phyloP scores from a whole-genome alignment of 805 yeast genomes.

The Ogataea paradorogensis region DNA sequence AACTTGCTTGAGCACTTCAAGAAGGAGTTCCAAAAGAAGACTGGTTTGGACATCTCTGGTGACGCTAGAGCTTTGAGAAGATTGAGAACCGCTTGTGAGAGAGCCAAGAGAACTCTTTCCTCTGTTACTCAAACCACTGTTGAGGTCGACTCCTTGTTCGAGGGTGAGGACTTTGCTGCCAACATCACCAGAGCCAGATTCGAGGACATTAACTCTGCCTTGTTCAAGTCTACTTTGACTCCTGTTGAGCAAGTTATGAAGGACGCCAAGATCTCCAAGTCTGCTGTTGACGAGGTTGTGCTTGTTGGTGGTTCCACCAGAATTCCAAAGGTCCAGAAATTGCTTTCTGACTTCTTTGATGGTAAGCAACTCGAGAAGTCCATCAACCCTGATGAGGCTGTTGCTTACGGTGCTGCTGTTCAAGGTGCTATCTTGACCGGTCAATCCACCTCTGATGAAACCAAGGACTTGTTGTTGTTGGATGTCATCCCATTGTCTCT shows the following conservation, averaged over 20 bases:
- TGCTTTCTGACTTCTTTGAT: slow-evolving; percentile 90
- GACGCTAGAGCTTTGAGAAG: slow-evolving; percentile 98
- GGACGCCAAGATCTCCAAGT: slow-evolving; percentile 84
- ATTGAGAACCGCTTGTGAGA: slow-evolving; percentile 98
- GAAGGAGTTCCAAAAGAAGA: slow-evolving; percentile 95
- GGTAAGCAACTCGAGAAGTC: slow-evolving; percentile 97
- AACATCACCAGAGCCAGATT: slow-evolving; percentile 96
- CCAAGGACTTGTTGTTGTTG: slow-evolving; percentile 91
- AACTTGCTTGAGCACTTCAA: slow-evolving; percentile 84
- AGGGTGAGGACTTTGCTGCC: slow-evolving; percentile 96
- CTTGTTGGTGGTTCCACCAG: slow-evolving; percentile 98
- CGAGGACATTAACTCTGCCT: slow-evolving; percentile 92
- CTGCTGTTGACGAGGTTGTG: slow-evolving; percentile 89
- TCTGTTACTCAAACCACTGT: slow-evolving; percentile 93
- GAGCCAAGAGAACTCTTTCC: slow-evolving; percentile 98
- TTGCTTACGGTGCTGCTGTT: slow-evolving; percentile 99
- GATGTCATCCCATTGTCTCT: slow-evolving; percentile 98
- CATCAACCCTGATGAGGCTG: slow-evolving; percentile 99
- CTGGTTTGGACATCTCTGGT: slow-evolving; percentile 87
- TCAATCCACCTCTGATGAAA: slow-evolving; percentile 82
- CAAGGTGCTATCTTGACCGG: slow-evolving; percentile 99
- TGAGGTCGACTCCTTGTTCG: slow-evolving; percentile 91
- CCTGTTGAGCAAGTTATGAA: slow-evolving; percentile 94
- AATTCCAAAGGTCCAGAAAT: slow-evolving; percentile 96
- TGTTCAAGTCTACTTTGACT: slow-evolving; percentile 89